Conservation (phyloP, 768 basidiomycete genomes). For the Rhodocollybia butyracea region DNA sequence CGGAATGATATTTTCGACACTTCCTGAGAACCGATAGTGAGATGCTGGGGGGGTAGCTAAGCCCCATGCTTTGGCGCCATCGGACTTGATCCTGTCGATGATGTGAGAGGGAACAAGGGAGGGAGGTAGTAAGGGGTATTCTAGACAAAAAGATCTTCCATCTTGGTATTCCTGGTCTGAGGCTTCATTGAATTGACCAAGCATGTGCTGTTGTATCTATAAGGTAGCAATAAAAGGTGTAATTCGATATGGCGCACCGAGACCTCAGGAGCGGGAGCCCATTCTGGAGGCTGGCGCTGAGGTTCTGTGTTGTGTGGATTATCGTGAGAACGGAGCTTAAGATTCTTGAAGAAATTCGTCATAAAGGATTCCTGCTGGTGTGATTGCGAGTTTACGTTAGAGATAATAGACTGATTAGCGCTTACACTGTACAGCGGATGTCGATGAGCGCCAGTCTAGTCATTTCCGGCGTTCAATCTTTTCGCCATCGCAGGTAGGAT, state of each 20-base stretch:
- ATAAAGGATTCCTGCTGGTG: background rate
- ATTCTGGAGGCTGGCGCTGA: conserved; percentile 39
- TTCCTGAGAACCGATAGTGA: conserved; percentile 39
- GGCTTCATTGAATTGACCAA: conserved; percentile 54
- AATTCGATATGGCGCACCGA: conserved; percentile 25
- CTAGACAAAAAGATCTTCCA: conserved; percentile 48
- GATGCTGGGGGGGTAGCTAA: conserved; percentile 33
- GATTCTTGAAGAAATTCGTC: background rate
- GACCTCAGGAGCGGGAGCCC: conserved; percentile 58
- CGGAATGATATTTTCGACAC: conserved; percentile 29
- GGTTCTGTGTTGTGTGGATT: background rate
- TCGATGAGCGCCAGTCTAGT: too few relatives aligned
- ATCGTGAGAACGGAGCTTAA: background rate
- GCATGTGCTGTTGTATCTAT: background rate
- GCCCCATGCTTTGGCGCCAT: conserved; percentile 53
- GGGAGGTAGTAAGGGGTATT: conserved; percentile 36
- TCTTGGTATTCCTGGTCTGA: conserved; percentile 49
- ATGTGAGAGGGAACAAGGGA: conserved; percentile 46
- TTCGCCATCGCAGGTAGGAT: too few relatives aligned
- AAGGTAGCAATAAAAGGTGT: background rate
- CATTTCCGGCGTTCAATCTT: too few relatives aligned
- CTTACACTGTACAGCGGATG: background rate
- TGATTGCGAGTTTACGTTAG: background rate
- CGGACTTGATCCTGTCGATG: conserved; percentile 46
- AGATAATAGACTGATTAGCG: background rate